Percentiles rank a stretch among this genome's conserved stretches.
Evolutionary conservation across 164 flowering plant genomes (phyloP).

Genomic region (Taxillus chinensis): DNA sequence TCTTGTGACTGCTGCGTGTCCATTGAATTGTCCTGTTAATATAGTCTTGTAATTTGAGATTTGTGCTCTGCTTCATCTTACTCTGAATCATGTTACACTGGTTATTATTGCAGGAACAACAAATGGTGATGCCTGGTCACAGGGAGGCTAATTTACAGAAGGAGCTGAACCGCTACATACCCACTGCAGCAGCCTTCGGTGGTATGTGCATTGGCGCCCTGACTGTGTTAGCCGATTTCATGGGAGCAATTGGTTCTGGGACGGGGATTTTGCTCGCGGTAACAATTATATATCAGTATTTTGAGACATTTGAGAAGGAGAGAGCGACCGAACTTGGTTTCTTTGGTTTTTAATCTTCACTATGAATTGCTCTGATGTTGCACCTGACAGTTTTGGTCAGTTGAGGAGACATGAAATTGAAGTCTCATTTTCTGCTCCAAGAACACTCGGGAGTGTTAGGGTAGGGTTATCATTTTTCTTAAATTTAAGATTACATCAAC

Average conservation of each 20-base stretch:
- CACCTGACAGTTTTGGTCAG: background rate
- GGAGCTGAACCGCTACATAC: constrained; percentile 49
- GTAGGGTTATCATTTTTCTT: too few species aligned
- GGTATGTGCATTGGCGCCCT: constrained; percentile 53
- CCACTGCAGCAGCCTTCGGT: constrained; percentile 60
- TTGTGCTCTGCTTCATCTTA: too few species aligned
- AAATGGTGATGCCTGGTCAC: constrained; percentile 58
- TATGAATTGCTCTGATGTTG: background rate
- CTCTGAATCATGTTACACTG: too few species aligned
- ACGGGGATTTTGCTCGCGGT: constrained; percentile 47
- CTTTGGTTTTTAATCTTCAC: constrained; percentile 27
- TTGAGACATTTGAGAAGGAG: constrained; percentile 51
- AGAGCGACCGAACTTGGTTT: constrained; percentile 46
- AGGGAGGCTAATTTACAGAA: constrained; percentile 40
- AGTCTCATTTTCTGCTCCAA: too few species aligned
- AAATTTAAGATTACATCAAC: too few species aligned
- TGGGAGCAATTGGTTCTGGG: constrained; percentile 54
- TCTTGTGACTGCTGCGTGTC: too few species aligned
- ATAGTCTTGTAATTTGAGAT: too few species aligned
- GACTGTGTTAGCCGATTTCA: constrained; percentile 49
- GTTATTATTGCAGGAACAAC: constrained; percentile 29
- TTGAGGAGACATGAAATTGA: too few species aligned
- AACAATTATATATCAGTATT: constrained; percentile 43
- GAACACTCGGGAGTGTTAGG: too few species aligned
- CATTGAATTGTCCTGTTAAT: too few species aligned